Evolutionary conservation across 768 basidiomycete species (phyloP).

Genomic region (Pleurotus djamor): DNA sequence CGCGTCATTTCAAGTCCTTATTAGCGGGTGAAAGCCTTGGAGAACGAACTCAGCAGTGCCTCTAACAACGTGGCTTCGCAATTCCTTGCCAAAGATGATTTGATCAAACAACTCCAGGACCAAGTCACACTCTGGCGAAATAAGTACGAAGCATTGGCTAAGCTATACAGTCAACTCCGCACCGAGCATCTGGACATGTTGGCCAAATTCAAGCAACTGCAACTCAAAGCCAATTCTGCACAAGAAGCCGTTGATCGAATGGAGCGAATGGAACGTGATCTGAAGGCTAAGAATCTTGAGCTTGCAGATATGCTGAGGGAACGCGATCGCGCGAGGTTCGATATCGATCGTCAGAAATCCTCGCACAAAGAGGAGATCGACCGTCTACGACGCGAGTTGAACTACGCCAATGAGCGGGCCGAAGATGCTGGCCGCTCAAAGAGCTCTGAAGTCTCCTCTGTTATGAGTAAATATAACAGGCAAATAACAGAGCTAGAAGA

Average conservation of each 20-base stretch:
- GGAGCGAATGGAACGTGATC: constrained; percentile 98
- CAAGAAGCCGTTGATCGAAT: constrained; percentile 98
- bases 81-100: constrained; percentile 87
- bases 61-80: constrained; percentile 80
- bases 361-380: constrained; percentile 96
- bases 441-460: constrained; percentile 86
- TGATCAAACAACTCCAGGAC: constrained; percentile 94
- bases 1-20: constrained; percentile 8
- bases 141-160: constrained; percentile 98
- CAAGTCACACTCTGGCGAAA: constrained; percentile 97
- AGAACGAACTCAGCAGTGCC: constrained; percentile 81
- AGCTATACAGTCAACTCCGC: constrained; percentile 96
- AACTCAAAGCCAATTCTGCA: constrained; percentile 96
- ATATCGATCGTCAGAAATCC: constrained; percentile 90
- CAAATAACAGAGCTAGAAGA: constrained; percentile 97
- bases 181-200: constrained; percentile 98
- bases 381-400: constrained; percentile 85
- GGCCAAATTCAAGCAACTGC: constrained; percentile 94
- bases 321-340: constrained; percentile 93
- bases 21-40: constrained; percentile 93
- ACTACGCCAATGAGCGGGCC: constrained; percentile 96
- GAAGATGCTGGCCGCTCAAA: constrained; percentile 91
- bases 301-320: constrained; percentile 99
- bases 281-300: constrained; percentile 98
- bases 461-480: constrained; percentile 92